Percentiles rank a stretch among this genome's conserved stretches.
These are phyloP conservation scores for Filosporella fistucella DNA, from an alignment of 495 filamentous ascomycete species.

Conservation along the genomic window DNA sequence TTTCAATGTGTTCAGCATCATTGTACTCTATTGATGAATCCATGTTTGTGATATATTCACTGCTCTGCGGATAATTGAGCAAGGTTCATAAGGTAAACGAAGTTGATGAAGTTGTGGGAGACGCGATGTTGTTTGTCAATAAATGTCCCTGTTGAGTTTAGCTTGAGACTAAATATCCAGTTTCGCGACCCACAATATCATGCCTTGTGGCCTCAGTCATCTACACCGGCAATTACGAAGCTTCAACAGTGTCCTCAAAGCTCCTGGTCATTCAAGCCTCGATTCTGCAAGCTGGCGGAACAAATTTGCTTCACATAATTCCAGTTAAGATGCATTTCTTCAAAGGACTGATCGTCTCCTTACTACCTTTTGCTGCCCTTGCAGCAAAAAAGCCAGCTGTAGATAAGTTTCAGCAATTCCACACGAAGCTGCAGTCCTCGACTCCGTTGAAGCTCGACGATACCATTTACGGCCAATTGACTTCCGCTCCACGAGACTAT, in stretches of 20 bases:
- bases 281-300: not conserved
- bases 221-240: not conserved
- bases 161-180: not conserved
- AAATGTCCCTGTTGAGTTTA: not conserved
- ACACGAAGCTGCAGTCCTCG: constrained; percentile 59
- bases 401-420: constrained; percentile 62
- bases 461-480: constrained; percentile 67
- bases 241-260: not conserved
- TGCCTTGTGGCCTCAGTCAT: not conserved
- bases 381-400: constrained; percentile 51
- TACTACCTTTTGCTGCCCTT: constrained; percentile 48
- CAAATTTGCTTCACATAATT: not conserved
- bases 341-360: constrained; percentile 45
- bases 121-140: not conserved
- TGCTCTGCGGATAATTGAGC: not conserved
- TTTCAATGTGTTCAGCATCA: constrained; percentile 19
- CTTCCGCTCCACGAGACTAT: constrained; percentile 75
- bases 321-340: constrained; percentile 48
- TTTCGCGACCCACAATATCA: no score
- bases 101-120: not conserved
- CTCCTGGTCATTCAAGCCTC: not conserved
- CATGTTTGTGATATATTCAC: no score
- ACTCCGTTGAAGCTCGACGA: constrained; percentile 74
- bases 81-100: not conserved
- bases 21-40: constrained; percentile 20